Base-by-base conservation (phyloP, 768 basidiomycete genomes). In the Leccinum arenicola region DNA sequence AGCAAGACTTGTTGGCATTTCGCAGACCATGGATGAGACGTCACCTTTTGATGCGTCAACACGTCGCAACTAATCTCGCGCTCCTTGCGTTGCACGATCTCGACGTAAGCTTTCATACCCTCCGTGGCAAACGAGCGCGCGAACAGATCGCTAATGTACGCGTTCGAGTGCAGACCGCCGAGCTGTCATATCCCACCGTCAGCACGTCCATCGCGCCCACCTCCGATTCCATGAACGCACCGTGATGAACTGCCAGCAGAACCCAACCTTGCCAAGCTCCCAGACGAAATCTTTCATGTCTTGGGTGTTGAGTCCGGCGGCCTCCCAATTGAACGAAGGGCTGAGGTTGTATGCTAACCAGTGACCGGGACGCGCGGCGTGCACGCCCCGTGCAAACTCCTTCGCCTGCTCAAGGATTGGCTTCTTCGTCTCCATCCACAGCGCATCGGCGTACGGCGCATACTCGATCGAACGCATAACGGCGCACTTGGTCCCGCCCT, bases 171-270 rank as follows among this genome's bases (percentile, higher is more conserved):
- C 47, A 99, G 81, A 58, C 97, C 97, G 48, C 85, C 97, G 61
- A 99, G 91, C 95, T 97, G 2, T 27, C 27, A 27, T 27, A 27
- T 27, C 27, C 1, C 27, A 27, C 2, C 27, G 27, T 27, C 27
- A 27, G 27, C 27, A 27, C 61, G 57, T 63, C 36, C 8, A 10
- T 23, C 5, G 1, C 50, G 17, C 6, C 58, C 57, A 9, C 52
- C 8, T 1, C 52, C 50, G 6, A 21, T 10, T 15, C 51, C 8
- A 19, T 40, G 31, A n/a, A 72, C 90, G 67, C 54, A 95, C 93
- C 65, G 95, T 97, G 75, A 98, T 97, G 79, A 99, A 98, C 74
- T 98, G 95, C 95, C 95, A 98, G 66, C 95, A 88, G 75, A 98
- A 98, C 36, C 95, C 95, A 50, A 97, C 85, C 78, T 90, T 95